phyloP scores from a whole-genome alignment of 2,329 filamentous ascomycete genomes.

The Phaeosphaeriaceae sp. region DNA sequence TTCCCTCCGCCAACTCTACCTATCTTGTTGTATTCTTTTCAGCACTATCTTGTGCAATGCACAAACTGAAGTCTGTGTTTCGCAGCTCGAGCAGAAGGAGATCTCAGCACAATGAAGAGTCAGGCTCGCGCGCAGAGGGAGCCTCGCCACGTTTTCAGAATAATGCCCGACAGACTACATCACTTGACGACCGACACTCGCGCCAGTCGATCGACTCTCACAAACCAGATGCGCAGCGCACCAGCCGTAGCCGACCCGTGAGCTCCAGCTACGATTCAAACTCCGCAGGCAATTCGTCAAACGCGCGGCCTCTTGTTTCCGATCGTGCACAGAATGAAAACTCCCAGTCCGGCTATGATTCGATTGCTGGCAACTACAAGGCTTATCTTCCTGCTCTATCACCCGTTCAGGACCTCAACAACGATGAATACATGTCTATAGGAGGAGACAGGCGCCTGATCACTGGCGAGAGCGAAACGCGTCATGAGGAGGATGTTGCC shows the following conservation, averaged over 20 bases:
- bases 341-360: constrained; percentile 14
- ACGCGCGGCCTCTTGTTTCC: neutral
- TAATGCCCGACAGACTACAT: constrained; percentile 7
- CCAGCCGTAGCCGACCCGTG: constrained; percentile 18
- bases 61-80: constrained; percentile 26
- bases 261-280: constrained; percentile 17
- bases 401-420: constrained; percentile 12
- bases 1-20: neutral
- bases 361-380: constrained; percentile 31
- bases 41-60: constrained; percentile 14
- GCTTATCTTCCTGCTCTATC: constrained; percentile 27
- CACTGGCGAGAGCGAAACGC: constrained; percentile 15
- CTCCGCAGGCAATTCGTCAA: constrained; percentile 2
- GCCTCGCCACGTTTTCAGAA: constrained; percentile 9
- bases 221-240: constrained; percentile 5
- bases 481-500: constrained; percentile 64
- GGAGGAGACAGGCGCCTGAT: constrained; percentile 27
- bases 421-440: constrained; percentile 25
- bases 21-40: neutral
- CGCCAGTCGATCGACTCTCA: neutral
- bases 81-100: constrained; percentile 17
- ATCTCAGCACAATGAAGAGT: constrained; percentile 12
- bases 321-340: constrained; percentile 5
- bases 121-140: constrained; percentile 11
- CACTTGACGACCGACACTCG: neutral